These are phyloP conservation scores for Gypsophila paniculata DNA, from an alignment of 179 eudicot genomes.

Conservation along the genomic window DNA sequence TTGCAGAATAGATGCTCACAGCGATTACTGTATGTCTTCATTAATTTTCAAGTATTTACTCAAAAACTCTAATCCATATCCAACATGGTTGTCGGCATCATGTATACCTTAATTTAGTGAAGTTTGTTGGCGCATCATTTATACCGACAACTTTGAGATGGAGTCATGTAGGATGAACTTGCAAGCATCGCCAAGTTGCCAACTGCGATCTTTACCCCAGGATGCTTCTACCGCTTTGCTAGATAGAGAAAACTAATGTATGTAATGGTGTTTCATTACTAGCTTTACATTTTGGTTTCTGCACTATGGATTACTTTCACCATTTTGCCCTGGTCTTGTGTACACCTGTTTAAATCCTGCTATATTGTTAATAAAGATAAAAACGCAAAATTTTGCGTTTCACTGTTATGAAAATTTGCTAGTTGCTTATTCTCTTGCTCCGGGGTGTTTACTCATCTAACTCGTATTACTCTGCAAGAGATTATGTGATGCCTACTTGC, in stretches of 20 bases:
- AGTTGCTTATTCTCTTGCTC: not conserved
- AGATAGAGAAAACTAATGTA: not conserved
- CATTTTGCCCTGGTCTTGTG: not conserved
- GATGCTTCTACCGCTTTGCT: not conserved
- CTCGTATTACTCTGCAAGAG: too few relatives aligned
- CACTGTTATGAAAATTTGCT: not conserved
- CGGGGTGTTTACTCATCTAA: too few relatives aligned
- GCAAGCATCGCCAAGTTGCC: not conserved
- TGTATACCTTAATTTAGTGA: not conserved
- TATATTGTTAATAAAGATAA: not conserved
- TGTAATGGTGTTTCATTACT: not conserved
- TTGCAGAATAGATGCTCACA: slow-evolving; percentile 21
- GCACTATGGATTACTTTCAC: not conserved
- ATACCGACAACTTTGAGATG: not conserved
- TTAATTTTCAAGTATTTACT: not conserved
- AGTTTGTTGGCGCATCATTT: not conserved
- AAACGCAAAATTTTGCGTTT: not conserved
- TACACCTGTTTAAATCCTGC: not conserved
- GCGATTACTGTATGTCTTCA: not conserved
- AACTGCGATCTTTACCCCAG: not conserved
- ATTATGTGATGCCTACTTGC: too few relatives aligned
- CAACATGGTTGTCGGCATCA: not conserved
- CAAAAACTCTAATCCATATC: not conserved
- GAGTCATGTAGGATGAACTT: not conserved
- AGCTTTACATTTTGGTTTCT: not conserved